Percentiles rank a stretch among this genome's conserved stretches.
Evolutionary conservation across 2,329 filamentous ascomycete genomes (phyloP).

Genomic region (Ophiocordyceps polyrhachis-furcata): DNA sequence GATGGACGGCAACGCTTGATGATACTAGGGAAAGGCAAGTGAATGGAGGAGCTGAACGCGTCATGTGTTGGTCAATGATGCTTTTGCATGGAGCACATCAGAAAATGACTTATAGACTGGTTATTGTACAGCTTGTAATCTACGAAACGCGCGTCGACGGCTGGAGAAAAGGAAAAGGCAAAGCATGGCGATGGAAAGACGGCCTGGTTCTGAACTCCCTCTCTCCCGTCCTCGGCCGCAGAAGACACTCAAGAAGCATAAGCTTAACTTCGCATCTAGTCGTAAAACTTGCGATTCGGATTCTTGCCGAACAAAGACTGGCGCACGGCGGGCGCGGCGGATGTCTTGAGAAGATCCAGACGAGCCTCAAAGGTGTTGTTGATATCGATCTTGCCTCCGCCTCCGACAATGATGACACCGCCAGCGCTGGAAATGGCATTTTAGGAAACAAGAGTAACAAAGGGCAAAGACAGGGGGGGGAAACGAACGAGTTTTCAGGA

Average conservation of each 20-base stretch:
- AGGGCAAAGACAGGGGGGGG: not conserved
- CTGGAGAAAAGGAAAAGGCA: slow-evolving; percentile 7
- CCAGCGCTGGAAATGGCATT: slow-evolving; percentile 44
- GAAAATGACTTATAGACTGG: slow-evolving; percentile 3
- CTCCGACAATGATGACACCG: slow-evolving; percentile 63
- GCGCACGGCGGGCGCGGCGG: slow-evolving; percentile 68
- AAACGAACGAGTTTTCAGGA: slow-evolving; percentile 64
- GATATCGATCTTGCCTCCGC: slow-evolving; percentile 86
- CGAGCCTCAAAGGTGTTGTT: slow-evolving; percentile 96
- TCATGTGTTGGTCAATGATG: not conserved
- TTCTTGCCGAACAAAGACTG: slow-evolving; percentile 86
- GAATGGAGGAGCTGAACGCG: not conserved
- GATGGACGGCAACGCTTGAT: not conserved
- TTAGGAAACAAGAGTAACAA: not conserved
- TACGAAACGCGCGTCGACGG: slow-evolving; percentile 7
- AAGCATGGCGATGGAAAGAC: slow-evolving; percentile 6
- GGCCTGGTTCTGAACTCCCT: not conserved
- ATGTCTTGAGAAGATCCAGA: slow-evolving; percentile 65
- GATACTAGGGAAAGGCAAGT: not conserved
- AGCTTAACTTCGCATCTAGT: slow-evolving; percentile 34
- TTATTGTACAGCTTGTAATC: slow-evolving; percentile 15
- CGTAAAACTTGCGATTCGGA: slow-evolving; percentile 85
- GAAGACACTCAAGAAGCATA: not conserved
- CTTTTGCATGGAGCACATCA: not conserved
- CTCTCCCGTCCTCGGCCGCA: not conserved